These are phyloP conservation scores for Amaranthus tricolor DNA, from an alignment of 179 eudicot genomes.

Conservation along the genomic window DNA sequence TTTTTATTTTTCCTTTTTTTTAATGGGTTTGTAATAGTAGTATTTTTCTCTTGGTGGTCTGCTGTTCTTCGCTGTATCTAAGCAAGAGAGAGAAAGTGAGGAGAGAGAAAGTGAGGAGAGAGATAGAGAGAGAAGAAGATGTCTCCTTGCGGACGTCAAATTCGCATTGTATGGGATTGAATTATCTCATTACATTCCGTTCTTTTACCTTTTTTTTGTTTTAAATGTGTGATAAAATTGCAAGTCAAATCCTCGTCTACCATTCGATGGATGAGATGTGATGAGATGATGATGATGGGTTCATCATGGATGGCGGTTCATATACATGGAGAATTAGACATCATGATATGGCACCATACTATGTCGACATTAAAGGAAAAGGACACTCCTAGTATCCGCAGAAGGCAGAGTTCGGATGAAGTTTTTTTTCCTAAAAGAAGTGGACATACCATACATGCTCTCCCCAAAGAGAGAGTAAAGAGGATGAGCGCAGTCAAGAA, in stretches of 20 bases:
- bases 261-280: constrained; percentile 19
- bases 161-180: constrained; percentile 53
- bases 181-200: constrained; percentile 27
- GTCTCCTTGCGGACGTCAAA: constrained; percentile 88
- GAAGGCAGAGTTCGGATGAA: no score
- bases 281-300: no score
- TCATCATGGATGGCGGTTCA: no score
- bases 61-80: constrained; percentile 39
- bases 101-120: not conserved
- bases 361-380: no score
- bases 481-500: no score
- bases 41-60: constrained; percentile 20
- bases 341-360: no score
- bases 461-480: no score
- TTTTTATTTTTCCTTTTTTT: not conserved
- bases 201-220: not conserved
- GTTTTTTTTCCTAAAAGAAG: no score
- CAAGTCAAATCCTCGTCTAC: constrained; percentile 34
- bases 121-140: not conserved
- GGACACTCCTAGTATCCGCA: no score
- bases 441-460: no score
- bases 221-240: constrained; percentile 1
- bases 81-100: constrained; percentile 18
- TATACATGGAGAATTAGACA: no score
- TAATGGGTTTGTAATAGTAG: not conserved